A percentile compares a stretch with the other conserved stretches of the same genome.
These are phyloP conservation scores for Blastocystis sp. DNA, from an alignment of 352 stramenopile species.

Conservation along the genomic window DNA sequence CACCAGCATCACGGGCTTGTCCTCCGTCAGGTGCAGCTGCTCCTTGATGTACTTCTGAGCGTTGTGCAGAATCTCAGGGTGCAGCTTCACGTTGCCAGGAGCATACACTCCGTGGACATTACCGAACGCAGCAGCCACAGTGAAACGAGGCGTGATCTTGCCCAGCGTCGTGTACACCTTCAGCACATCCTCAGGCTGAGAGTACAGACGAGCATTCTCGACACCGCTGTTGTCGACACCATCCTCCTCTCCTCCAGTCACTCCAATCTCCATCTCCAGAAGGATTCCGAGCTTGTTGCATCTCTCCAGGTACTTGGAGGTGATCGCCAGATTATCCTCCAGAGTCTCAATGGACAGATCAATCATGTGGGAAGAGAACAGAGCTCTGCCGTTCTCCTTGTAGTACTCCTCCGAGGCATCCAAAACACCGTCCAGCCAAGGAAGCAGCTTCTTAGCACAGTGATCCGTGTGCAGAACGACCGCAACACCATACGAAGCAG, in stretches of 20 bases:
- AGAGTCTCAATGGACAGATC: conserved; percentile 91
- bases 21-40: conserved; percentile 68
- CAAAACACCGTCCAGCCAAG: conserved; percentile 92
- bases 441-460: conserved; percentile 91
- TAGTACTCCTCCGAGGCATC: conserved; percentile 88
- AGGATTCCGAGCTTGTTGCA: conserved; percentile 87
- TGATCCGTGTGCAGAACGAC: conserved; percentile 96
- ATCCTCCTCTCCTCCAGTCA: conserved; percentile 93
- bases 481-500: conserved; percentile 85
- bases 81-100: conserved; percentile 92
- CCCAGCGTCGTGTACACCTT: conserved; percentile 85
- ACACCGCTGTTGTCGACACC: conserved; percentile 90
- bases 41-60: conserved; percentile 78
- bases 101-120: conserved; percentile 96
- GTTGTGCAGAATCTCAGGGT: conserved; percentile 87
- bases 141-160: conserved; percentile 80
- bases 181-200: conserved; percentile 82
- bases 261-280: conserved; percentile 92
- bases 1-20: conserved; percentile 92
- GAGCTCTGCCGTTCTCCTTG: conserved; percentile 76
- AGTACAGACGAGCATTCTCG: conserved; percentile 84
- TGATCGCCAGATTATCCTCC: conserved; percentile 92
- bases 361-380: conserved; percentile 96
- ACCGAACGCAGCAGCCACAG: conserved; percentile 85
- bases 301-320: conserved; percentile 90